Evolutionary conservation across 2,329 filamentous ascomycete genomes (phyloP), one percentile per base, ranked within the genome.

Genomic region (Drechslera avenae): DNA sequence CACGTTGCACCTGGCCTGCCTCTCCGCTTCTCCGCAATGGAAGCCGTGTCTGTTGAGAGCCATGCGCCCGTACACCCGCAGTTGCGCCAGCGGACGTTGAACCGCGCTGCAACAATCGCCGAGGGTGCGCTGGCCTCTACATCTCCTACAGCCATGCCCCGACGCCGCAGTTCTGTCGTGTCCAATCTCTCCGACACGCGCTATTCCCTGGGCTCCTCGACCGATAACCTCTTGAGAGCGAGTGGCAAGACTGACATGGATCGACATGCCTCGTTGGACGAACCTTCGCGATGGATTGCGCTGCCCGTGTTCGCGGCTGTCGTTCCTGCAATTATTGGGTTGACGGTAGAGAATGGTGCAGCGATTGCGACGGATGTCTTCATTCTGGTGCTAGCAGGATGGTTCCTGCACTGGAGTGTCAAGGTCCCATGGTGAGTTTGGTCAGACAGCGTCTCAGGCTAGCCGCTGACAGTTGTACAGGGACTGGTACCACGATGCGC

Each of bases 401-500:
- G 97, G 36, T 95, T 97, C 66, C 78, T 97, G 55, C 92, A 96
- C 70, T 97, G 91, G 90, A 92, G 90, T 40, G 88, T 97, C 35
- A 87, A 90, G 48, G 80, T 94, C 60, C 93, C 93, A 62, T 97
- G 93, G 92, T 92, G 78, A 69, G 63, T 48, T 45, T 32, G 12
- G 32, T 6, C 21, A 26, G 37, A 21, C 19, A 23, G 5, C 3
- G 16, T 28, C 8, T n/a, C 14, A 28, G 13, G 1, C 5, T 23
- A 43, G 23, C 42, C 34, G 46, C 54, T 64, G 23, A 60, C 36
- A 14, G 12, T n/a, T n/a, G 13, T 2, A 31, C 37, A 79, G 76
- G 77, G 76, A 81, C 46, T 83, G 80, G 80, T 82, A 83, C 54
- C 75, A 77, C 50, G 74, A 78, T 9, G 78, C 79, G 3, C 79